Evolutionary conservation across 2,329 filamentous ascomycete species (phyloP), one percentile per base, ranked within the genome.

Genomic region (Microdochium bolleyi): DNA sequence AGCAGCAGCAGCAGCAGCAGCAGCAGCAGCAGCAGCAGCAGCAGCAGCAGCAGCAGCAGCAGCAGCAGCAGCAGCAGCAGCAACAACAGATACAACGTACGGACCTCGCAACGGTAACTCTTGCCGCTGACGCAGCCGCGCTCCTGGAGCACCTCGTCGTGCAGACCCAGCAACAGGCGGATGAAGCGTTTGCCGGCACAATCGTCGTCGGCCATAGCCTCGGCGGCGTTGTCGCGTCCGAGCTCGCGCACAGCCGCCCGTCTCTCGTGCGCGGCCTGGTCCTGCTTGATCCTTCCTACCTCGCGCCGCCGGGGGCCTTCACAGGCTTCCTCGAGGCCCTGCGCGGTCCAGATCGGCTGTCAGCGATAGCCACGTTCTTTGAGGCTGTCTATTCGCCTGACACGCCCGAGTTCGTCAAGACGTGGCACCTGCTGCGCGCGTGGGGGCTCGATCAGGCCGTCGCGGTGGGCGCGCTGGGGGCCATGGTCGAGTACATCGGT

Each of bases 131-230:
- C n/a, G 53, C 51, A 22, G 38, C 24, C 21, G 53, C 48, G 16
- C 34, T 55, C 11, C 44, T 52, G 3, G 24, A 10, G 7, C 51
- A 53, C 22, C 32, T 53, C 24, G 51, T 48, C 4, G 30, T 53
- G 19, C 5, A 38, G 13, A n/a, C 24, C n/a, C n/a, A 19, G 30
- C 53, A 55, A 19, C 34, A 24, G 24, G 51, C 51, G 24, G 27
- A 30, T 11, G 27, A 30, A 30, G 27, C 27, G 27, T 30, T 11
- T 30, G 27, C 27, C 27, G 27, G 27, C 27, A 11, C 27, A 5
- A 49, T 55, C 24, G 25, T 53, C 48, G 24, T 55, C n/a, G 53
- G 48, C 22, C 53, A 55, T 37, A 53, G 51, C 51, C 48, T 55
- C 11, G 53, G 51, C 41, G 34, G 34, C 8, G 14, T 48, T 19